Evolutionary conservation across 306 rosid species (phyloP).

Genomic region (Casuarina cunninghamiana): DNA sequence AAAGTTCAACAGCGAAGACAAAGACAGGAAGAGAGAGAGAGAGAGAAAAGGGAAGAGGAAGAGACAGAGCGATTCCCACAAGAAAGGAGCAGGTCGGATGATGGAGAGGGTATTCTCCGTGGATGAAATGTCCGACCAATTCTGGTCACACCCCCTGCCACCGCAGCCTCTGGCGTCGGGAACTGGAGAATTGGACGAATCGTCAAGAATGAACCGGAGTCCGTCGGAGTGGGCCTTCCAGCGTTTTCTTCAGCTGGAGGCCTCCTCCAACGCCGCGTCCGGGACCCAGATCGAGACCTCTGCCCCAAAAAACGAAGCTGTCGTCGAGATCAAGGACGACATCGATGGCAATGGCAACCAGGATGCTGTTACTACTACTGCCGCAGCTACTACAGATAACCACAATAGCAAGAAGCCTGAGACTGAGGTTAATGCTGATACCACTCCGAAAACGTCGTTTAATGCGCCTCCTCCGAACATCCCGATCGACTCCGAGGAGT

Average conservation of each 20-base stretch:
- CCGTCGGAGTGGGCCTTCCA: conserved; percentile 92
- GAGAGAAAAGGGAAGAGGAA: conserved; percentile 2
- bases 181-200: conserved; percentile 5
- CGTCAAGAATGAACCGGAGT: conserved; percentile 68
- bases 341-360: neutral
- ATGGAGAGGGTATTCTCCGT: conserved; percentile 87
- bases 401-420: neutral
- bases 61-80: conserved; percentile 1
- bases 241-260: conserved; percentile 57
- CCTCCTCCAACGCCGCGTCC: conserved; percentile 28
- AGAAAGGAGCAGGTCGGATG: neutral
- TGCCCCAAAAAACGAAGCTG: conserved; percentile 34
- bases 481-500: conserved; percentile 58
- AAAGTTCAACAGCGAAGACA: neutral
- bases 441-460: conserved; percentile 4
- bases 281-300: conserved; percentile 9
- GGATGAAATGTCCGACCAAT: conserved; percentile 71
- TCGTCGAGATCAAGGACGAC: conserved; percentile 37
- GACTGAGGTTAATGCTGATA: neutral
- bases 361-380: neutral
- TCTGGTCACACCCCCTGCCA: conserved; percentile 46
- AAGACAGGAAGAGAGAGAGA: conserved; percentile 23
- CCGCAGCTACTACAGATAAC: conserved; percentile 2
- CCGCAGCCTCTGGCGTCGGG: conserved; percentile 1
- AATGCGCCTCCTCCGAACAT: conserved; percentile 18